Evolutionary conservation across 805 yeast species (phyloP), one percentile per base, ranked within the genome.

Genomic region (Metschnikowia amazonensis): DNA sequence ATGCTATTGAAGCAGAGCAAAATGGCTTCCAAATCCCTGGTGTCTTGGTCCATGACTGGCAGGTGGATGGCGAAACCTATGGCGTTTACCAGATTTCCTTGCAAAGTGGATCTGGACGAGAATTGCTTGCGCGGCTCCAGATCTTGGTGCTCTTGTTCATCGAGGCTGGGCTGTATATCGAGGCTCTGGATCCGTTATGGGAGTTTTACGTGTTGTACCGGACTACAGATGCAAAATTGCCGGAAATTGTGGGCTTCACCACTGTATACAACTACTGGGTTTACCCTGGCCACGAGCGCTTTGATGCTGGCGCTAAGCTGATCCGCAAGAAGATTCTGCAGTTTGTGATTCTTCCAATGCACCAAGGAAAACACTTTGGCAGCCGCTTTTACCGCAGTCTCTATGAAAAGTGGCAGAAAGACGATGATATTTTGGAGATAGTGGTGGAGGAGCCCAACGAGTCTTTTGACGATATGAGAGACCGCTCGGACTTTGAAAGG

Each of bases 391-490:
- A 92, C 61, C 65, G 71, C 9, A 49, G 74, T 0, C 64, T 94
- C 6, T 72, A 77, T 45, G 67, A 73, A 2, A 50, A 62, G 36
- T 89, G 95, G 86, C 54, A 71, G 3, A 52, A 58, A 0, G 85
- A 86, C 51, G 57, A 61, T 0, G 48, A 58, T 1, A 79, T 89
- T 20, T 65, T 68, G 28, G 95, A 90, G 56, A 75, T 94, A 32
- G 88, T 92, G 0, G 89, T 94, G 3, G 98, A 94, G 62, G 99
- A 94, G 62, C 98, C 98, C 2, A 86, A 85, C 59, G 97, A 89
- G 60, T 80, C 81, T 29, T 92, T 94, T 66, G 99, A 94, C 60
- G 95, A 87, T 59, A 69, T 94, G 53, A 75, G 99, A 47, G 97
- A 94, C 60, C 70, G 92, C 27, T 76, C 82, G 51, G 98, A 94